Evolutionary conservation across 352 stramenopile species (phyloP).

Genomic region (Halophytophthora batemanensis): DNA sequence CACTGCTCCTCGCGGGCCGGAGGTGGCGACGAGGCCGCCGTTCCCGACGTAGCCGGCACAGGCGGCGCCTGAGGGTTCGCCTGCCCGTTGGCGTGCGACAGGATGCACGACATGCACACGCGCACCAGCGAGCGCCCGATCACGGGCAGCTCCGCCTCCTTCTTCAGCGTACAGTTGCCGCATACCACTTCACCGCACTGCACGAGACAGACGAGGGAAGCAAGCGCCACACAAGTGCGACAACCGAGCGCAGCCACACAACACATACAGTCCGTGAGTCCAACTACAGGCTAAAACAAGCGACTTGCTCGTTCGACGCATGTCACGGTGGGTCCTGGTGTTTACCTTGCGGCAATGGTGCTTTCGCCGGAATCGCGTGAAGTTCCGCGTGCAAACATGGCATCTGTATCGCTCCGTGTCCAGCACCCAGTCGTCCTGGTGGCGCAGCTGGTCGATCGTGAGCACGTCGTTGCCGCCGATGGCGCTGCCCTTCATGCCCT

Average conservation of each 20-base stretch:
- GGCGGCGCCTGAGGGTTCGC: slow-evolving; percentile 67
- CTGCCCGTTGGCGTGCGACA: slow-evolving; percentile 78
- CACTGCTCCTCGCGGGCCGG: slow-evolving; percentile 47
- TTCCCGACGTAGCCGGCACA: slow-evolving; percentile 33
- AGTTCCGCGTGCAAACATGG: slow-evolving; percentile 88
- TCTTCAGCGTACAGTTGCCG: slow-evolving; percentile 86
- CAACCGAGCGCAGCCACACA: background rate
- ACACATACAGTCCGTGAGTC: background rate
- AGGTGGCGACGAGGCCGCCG: slow-evolving; percentile 41
- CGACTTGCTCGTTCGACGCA: too few relatives aligned
- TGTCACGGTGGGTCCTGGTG: background rate
- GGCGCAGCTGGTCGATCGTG: slow-evolving; percentile 84
- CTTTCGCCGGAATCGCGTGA: slow-evolving; percentile 86
- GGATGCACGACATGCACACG: slow-evolving; percentile 89
- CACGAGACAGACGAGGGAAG: slow-evolving; percentile 1
- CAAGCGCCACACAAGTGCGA: slow-evolving; percentile 1
- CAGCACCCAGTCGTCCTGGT: slow-evolving; percentile 88
- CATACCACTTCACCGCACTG: slow-evolving; percentile 87
- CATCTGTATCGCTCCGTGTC: slow-evolving; percentile 86
- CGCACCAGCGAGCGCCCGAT: slow-evolving; percentile 81
- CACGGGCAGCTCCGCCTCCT: slow-evolving; percentile 80
- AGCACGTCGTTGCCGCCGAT: slow-evolving; percentile 85
- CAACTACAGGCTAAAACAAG: background rate
- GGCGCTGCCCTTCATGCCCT: slow-evolving; percentile 62
- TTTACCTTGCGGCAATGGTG: slow-evolving; percentile 86